A percentile compares a stretch with the other conserved stretches of the same genome.
Conservation (phyloP, 208 protist species). For the Trypanosoma scelopori region DNA sequence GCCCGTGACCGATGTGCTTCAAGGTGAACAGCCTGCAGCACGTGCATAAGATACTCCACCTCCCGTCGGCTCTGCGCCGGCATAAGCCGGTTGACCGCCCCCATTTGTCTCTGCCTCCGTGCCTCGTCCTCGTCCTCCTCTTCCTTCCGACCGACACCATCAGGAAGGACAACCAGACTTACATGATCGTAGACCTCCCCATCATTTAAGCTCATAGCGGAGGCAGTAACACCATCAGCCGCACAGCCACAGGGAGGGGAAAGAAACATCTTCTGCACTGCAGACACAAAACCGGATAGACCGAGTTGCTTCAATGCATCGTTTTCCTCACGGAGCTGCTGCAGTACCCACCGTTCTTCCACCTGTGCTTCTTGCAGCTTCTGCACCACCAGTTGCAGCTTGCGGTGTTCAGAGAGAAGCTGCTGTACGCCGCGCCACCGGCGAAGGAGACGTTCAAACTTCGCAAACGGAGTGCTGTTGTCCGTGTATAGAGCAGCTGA, state of each 20-base stretch:
- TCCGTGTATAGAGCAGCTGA: background rate
- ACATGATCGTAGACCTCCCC: background rate
- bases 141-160: background rate
- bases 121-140: too few species aligned
- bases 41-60: conserved; percentile 10
- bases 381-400: background rate
- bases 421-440: background rate
- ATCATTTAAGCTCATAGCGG: background rate
- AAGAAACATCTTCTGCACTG: background rate
- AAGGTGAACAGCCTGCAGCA: background rate
- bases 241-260: background rate
- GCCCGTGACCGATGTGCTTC: background rate
- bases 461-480: background rate
- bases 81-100: background rate
- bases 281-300: background rate
- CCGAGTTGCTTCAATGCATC: background rate
- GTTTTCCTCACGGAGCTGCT: background rate
- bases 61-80: background rate
- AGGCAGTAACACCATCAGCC: too few species aligned
- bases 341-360: background rate
- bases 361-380: background rate
- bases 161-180: background rate
- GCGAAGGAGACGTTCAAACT: background rate
- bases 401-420: background rate
- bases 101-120: background rate